A percentile compares a stretch with the other conserved stretches of the same genome.
phyloP scores from a whole-genome alignment of 2,329 filamentous ascomycete genomes.

The Hypoxylon sp. region DNA sequence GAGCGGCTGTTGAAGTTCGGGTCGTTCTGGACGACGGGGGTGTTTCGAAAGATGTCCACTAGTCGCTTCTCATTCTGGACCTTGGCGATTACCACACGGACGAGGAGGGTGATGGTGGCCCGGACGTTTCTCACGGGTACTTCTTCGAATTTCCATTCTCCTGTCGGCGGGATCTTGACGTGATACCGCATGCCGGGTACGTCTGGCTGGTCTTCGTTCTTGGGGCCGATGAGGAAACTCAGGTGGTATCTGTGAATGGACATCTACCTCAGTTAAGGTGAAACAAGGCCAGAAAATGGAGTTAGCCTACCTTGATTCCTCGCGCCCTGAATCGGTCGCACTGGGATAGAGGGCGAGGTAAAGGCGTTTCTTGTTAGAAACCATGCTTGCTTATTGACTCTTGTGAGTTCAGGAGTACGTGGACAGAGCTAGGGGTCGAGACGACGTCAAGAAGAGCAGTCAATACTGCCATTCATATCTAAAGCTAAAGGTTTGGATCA shows the following conservation, averaged over 20 bases:
- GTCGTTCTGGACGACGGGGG: constrained; percentile 54
- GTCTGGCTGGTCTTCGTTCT: constrained; percentile 42
- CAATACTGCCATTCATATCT: too few species aligned
- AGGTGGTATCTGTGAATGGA: constrained; percentile 49
- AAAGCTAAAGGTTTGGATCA: background rate
- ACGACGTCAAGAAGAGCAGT: background rate
- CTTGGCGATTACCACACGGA: constrained; percentile 57
- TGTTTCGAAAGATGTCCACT: constrained; percentile 50
- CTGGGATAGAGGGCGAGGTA: constrained; percentile 53
- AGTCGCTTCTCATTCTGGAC: constrained; percentile 54
- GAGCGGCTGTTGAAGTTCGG: constrained; percentile 56
- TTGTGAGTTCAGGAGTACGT: background rate
- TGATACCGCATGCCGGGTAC: constrained; percentile 52
- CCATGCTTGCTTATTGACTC: constrained; percentile 2
- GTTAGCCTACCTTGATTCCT: constrained; percentile 45
- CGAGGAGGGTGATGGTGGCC: constrained; percentile 52
- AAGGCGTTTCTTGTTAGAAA: constrained; percentile 49
- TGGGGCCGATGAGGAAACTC: constrained; percentile 52
- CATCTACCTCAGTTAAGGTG: background rate
- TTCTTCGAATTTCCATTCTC: constrained; percentile 43
- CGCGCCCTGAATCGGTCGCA: constrained; percentile 32
- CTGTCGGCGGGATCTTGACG: constrained; percentile 48
- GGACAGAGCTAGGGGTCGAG: background rate
- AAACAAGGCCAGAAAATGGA: background rate
- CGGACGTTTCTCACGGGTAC: constrained; percentile 39